These are phyloP conservation scores for Fraxinus paxiana DNA, from an alignment of 305 asterid genomes.

Conservation along the genomic window DNA sequence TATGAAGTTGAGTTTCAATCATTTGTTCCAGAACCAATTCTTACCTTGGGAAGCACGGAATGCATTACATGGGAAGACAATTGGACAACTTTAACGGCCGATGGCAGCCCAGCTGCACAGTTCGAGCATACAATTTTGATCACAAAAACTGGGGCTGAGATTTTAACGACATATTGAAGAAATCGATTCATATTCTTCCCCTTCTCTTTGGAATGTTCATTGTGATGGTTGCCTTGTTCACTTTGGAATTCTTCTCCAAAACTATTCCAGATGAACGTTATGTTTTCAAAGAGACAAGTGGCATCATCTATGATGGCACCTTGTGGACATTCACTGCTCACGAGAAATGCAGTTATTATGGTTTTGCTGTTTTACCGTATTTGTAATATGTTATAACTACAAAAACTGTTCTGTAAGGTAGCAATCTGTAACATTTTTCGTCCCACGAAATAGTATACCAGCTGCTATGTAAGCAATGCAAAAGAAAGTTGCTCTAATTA, in stretches of 20 bases:
- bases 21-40: constrained; percentile 78
- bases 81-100: constrained; percentile 93
- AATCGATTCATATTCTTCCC: not conserved
- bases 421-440: not conserved
- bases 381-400: not conserved
- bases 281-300: not conserved
- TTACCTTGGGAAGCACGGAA: constrained; percentile 75
- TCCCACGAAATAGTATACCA: not conserved
- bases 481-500: too few species aligned
- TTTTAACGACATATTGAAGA: constrained; percentile 54
- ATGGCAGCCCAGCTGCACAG: constrained; percentile 95
- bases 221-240: not conserved
- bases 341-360: not conserved
- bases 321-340: not conserved
- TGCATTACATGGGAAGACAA: constrained; percentile 94
- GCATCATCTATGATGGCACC: not conserved
- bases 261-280: not conserved
- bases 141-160: constrained; percentile 84
- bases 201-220: not conserved
- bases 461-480: not conserved
- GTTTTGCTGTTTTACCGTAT: not conserved
- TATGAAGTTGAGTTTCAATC: not conserved
- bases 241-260: not conserved
- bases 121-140: constrained; percentile 93
- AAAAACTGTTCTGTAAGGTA: not conserved